Conservation (phyloP, 2,329 filamentous ascomycete genomes). For the Diplodia scrobiculata region DNA sequence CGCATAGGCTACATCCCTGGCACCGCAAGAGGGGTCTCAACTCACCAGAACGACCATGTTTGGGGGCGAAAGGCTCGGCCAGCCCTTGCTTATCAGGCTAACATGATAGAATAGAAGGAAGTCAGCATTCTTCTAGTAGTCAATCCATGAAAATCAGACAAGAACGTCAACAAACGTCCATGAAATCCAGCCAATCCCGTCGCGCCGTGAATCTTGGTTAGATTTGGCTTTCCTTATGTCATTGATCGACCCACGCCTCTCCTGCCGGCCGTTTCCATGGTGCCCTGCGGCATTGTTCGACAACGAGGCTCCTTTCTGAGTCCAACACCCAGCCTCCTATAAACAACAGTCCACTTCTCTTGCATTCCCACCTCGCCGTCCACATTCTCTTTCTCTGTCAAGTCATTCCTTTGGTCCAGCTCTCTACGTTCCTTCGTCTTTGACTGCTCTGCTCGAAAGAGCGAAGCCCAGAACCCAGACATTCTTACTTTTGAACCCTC, state of each 20-base stretch:
- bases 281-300: slow-evolving; percentile 28
- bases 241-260: slow-evolving; percentile 29
- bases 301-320: slow-evolving; percentile 29
- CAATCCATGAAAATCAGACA: slow-evolving; percentile 30
- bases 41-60: slow-evolving; percentile 42
- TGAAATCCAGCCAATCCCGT: slow-evolving; percentile 29
- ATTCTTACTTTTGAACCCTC: slow-evolving; percentile 45
- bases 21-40: slow-evolving; percentile 35
- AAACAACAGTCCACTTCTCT: slow-evolving; percentile 32
- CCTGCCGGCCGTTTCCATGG: slow-evolving; percentile 30
- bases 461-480: slow-evolving; percentile 39
- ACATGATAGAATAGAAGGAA: slow-evolving; percentile 33
- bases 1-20: slow-evolving; percentile 38
- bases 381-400: slow-evolving; percentile 38
- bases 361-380: slow-evolving; percentile 41
- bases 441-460: slow-evolving; percentile 32
- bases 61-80: slow-evolving; percentile 35
- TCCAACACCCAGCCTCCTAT: slow-evolving; percentile 29
- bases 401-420: slow-evolving; percentile 52
- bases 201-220: slow-evolving; percentile 26
- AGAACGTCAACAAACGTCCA: slow-evolving; percentile 28
- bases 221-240: slow-evolving; percentile 29
- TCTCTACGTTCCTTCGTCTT: slow-evolving; percentile 47
- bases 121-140: slow-evolving; percentile 31
- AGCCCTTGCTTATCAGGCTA: slow-evolving; percentile 46